Evolutionary conservation across 1,284 basidiomycete species (phyloP).

Genomic region (Cystobasidium pallidum): DNA sequence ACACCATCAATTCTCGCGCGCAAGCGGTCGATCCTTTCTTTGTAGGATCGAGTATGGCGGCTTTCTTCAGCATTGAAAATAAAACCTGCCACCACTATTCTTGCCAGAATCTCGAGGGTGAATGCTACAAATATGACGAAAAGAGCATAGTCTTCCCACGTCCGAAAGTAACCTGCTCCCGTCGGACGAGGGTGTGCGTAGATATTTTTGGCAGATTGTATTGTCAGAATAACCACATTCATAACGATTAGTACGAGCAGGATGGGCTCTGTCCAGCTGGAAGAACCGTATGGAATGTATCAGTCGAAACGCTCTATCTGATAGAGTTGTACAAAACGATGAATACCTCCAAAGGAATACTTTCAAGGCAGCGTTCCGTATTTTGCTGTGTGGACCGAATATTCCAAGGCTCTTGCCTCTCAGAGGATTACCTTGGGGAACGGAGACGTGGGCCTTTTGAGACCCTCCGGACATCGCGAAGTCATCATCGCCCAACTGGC

Average conservation of each 20-base stretch:
- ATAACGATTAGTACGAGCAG: slow-evolving; percentile 82
- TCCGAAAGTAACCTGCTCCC: slow-evolving; percentile 73
- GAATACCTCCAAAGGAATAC: slow-evolving; percentile 69
- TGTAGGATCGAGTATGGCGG: slow-evolving; percentile 54
- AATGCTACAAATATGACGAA: slow-evolving; percentile 83
- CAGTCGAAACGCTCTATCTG: background rate
- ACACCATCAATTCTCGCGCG: background rate
- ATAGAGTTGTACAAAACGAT: slow-evolving; percentile 51
- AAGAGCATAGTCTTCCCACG: slow-evolving; percentile 83
- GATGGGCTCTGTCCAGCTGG: slow-evolving; percentile 74
- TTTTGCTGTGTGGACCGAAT: slow-evolving; percentile 71
- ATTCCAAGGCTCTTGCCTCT: slow-evolving; percentile 72
- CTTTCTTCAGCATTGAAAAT: slow-evolving; percentile 79
- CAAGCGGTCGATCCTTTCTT: background rate
- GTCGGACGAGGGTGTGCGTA: slow-evolving; percentile 59
- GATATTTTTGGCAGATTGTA: slow-evolving; percentile 69
- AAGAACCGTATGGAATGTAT: background rate
- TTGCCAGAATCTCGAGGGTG: slow-evolving; percentile 85
- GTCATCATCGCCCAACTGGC: background rate
- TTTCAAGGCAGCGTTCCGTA: slow-evolving; percentile 59
- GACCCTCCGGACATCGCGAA: background rate
- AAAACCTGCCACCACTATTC: slow-evolving; percentile 89
- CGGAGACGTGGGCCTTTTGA: background rate
- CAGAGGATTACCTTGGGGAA: background rate
- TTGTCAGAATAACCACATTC: slow-evolving; percentile 79